Evolutionary conservation across 768 basidiomycete species (phyloP).

Genomic region (Suillus sp.): DNA sequence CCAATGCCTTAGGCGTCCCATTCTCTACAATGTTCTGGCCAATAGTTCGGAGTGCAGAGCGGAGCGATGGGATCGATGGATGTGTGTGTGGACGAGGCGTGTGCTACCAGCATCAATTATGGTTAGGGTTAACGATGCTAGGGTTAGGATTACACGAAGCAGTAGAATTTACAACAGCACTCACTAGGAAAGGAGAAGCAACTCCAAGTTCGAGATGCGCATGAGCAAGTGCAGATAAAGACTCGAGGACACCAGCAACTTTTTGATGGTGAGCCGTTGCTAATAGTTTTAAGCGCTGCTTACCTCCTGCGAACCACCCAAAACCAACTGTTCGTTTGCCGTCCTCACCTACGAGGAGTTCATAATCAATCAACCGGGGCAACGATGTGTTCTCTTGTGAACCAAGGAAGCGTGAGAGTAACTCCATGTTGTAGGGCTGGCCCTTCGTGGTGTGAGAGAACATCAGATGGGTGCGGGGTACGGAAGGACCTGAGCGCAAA

Average conservation of each 20-base stretch:
- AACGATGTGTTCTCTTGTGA: constrained; percentile 22
- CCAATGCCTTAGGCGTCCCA: constrained; percentile 63
- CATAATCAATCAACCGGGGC: constrained; percentile 79
- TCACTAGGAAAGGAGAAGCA: constrained; percentile 80
- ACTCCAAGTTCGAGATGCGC: constrained; percentile 77
- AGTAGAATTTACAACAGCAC: constrained; percentile 26
- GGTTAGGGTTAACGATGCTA: not conserved
- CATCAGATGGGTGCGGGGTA: constrained; percentile 77
- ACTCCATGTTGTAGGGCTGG: constrained; percentile 80
- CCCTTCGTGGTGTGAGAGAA: constrained; percentile 93
- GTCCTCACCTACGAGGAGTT: constrained; percentile 62
- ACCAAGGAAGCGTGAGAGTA: constrained; percentile 66
- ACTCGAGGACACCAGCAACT: constrained; percentile 88
- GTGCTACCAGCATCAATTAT: constrained; percentile 38
- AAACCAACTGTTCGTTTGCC: constrained; percentile 86
- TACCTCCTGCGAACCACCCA: constrained; percentile 91
- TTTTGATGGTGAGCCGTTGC: constrained; percentile 13
- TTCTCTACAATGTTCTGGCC: constrained; percentile 55
- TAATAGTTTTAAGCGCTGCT: constrained; percentile 19
- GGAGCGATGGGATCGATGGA: constrained; percentile 55
- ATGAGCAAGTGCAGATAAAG: constrained; percentile 76
- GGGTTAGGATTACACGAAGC: not conserved
- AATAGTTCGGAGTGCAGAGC: constrained; percentile 54
- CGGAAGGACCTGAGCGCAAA: constrained; percentile 17
- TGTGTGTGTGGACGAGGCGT: constrained; percentile 82